A percentile compares a stretch with the other conserved stretches of the same genome.
These are phyloP conservation scores for Oropetium thomaeum DNA, from an alignment of 176 grass and related monocot genomes.

Conservation along the genomic window DNA sequence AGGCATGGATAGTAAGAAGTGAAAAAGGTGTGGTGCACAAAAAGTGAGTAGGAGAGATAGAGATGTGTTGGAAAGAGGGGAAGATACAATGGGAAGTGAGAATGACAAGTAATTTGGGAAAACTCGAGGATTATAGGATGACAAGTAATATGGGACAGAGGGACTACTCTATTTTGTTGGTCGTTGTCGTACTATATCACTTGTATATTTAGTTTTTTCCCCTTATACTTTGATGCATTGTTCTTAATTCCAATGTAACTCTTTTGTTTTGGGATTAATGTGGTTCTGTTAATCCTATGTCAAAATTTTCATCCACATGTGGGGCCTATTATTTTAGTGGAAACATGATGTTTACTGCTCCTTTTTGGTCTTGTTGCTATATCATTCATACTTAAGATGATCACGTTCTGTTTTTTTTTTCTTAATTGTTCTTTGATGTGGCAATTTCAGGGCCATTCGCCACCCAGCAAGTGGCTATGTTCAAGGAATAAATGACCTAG, in stretches of 20 bases:
- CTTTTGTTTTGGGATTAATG: background rate
- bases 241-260: background rate
- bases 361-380: background rate
- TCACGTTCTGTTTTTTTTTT: background rate
- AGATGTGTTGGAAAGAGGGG: too few relatives aligned
- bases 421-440: slow-evolving; percentile 4
- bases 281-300: background rate
- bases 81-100: too few relatives aligned
- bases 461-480: slow-evolving; percentile 97
- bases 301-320: background rate
- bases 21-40: too few relatives aligned
- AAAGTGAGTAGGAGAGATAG: too few relatives aligned
- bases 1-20: too few relatives aligned
- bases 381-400: background rate
- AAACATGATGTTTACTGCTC: background rate
- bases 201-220: background rate
- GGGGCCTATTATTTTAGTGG: background rate
- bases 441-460: slow-evolving; percentile 73
- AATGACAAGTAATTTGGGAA: too few relatives aligned
- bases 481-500: slow-evolving; percentile 98
- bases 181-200: background rate
- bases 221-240: background rate
- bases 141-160: too few relatives aligned
- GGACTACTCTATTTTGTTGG: background rate
- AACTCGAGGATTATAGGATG: too few relatives aligned